These are phyloP conservation scores for Epichloe coenophiala DNA, from an alignment of 2,329 filamentous ascomycete genomes.

Conservation along the genomic window DNA sequence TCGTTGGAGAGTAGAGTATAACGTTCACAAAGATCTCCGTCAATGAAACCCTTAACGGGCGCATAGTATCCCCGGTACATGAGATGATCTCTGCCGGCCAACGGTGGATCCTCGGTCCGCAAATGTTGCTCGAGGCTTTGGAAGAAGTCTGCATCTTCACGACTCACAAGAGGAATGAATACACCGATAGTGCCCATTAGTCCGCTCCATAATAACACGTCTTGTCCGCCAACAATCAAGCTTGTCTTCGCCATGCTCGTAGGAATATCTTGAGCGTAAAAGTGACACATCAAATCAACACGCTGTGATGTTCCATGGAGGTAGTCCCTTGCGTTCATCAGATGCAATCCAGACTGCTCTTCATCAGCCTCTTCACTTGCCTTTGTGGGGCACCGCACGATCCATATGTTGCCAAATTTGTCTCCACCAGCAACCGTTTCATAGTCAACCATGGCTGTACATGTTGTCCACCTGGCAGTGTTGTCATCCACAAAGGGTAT, in stretches of 20 bases:
- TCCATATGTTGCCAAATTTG: slow-evolving; percentile 95
- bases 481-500: slow-evolving; percentile 91
- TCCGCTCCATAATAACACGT: slow-evolving; percentile 86
- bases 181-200: slow-evolving; percentile 90
- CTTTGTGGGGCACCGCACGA: slow-evolving; percentile 76
- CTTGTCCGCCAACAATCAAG: slow-evolving; percentile 80
- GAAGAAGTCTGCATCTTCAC: slow-evolving; percentile 97
- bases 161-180: slow-evolving; percentile 77
- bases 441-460: slow-evolving; percentile 90
- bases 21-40: slow-evolving; percentile 90
- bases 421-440: slow-evolving; percentile 90
- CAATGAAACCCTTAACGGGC: slow-evolving; percentile 90
- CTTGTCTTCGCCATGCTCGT: slow-evolving; percentile 81
- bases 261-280: slow-evolving; percentile 83
- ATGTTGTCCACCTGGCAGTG: slow-evolving; percentile 80
- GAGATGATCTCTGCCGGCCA: slow-evolving; percentile 86
- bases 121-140: slow-evolving; percentile 84
- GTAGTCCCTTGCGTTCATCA: slow-evolving; percentile 82
- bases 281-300: slow-evolving; percentile 73
- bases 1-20: slow-evolving; percentile 74
- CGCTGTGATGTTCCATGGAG: slow-evolving; percentile 81
- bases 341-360: slow-evolving; percentile 75
- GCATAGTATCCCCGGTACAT: slow-evolving; percentile 95
- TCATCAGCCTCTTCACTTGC: slow-evolving; percentile 84
- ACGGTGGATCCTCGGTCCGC: slow-evolving; percentile 69